A percentile compares a stretch with the other conserved stretches of the same genome.
These are phyloP conservation scores for Sporothrix inflata DNA, from an alignment of 2,329 filamentous ascomycete genomes.

Conservation along the genomic window DNA sequence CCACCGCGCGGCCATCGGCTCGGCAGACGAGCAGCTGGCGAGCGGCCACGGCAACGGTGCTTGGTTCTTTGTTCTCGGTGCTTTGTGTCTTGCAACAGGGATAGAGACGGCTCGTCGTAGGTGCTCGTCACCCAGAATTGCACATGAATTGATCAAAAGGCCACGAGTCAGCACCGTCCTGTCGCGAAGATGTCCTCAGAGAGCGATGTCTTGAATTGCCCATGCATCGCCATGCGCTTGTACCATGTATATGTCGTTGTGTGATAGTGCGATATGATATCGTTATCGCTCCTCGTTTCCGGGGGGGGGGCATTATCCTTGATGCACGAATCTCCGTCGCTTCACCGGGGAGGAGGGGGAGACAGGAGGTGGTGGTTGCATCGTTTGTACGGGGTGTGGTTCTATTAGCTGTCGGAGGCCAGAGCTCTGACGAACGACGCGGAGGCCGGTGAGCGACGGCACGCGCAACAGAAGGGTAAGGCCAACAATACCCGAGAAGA, in stretches of 20 bases:
- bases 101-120: background rate
- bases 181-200: background rate
- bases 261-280: background rate
- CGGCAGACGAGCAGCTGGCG: background rate
- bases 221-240: background rate
- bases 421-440: constrained; percentile 2
- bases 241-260: background rate
- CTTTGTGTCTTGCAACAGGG: background rate
- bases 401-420: background rate
- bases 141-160: background rate
- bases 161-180: background rate
- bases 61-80: background rate
- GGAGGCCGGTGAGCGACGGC: constrained; percentile 15
- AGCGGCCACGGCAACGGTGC: background rate
- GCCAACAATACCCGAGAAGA: background rate
- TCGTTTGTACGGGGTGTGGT: constrained; percentile 10
- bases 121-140: background rate
- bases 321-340: constrained; percentile 9
- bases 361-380: constrained; percentile 1
- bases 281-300: constrained; percentile 2
- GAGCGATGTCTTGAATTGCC: background rate
- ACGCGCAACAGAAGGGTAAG: background rate
- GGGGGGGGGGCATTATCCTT: constrained; percentile 11
- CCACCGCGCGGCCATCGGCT: background rate
- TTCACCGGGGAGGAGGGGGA: constrained; percentile 2